Percentiles rank a stretch among this genome's conserved stretches.
Conservation (phyloP, 208 protist species). For the Leishmania arabica region DNA sequence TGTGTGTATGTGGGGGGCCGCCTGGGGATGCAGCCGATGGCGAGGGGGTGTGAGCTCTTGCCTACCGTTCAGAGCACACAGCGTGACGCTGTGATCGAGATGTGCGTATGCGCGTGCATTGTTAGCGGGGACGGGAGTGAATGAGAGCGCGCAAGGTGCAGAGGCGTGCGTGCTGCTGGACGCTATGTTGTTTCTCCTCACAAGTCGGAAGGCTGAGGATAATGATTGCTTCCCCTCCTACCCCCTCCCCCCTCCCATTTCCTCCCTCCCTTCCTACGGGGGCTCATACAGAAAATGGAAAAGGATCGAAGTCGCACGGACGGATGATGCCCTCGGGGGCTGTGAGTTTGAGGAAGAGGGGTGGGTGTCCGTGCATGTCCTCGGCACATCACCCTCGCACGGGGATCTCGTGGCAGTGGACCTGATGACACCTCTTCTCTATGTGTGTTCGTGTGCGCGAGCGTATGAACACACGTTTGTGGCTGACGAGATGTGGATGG, state of each 20-base stretch:
- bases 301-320: background rate
- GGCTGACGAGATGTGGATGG: background rate
- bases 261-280: too few relatives aligned
- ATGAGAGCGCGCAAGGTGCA: background rate
- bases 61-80: background rate
- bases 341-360: background rate
- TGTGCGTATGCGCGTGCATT: background rate
- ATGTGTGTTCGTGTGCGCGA: background rate
- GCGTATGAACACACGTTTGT: background rate
- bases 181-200: background rate
- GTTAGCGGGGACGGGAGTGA: background rate
- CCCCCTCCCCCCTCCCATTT: background rate
- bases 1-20: background rate
- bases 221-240: background rate
- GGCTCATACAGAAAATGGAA: slow-evolving; percentile 1
- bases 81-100: background rate
- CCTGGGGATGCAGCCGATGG: too few relatives aligned
- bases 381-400: background rate
- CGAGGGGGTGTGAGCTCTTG: background rate
- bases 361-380: background rate
- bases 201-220: background rate
- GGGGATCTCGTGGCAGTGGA: background rate
- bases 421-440: background rate
- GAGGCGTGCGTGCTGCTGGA: background rate
- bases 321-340: background rate